These are phyloP conservation scores for Aspergillus fijiensis DNA, from an alignment of 2,329 filamentous ascomycete species.

Conservation along the genomic window DNA sequence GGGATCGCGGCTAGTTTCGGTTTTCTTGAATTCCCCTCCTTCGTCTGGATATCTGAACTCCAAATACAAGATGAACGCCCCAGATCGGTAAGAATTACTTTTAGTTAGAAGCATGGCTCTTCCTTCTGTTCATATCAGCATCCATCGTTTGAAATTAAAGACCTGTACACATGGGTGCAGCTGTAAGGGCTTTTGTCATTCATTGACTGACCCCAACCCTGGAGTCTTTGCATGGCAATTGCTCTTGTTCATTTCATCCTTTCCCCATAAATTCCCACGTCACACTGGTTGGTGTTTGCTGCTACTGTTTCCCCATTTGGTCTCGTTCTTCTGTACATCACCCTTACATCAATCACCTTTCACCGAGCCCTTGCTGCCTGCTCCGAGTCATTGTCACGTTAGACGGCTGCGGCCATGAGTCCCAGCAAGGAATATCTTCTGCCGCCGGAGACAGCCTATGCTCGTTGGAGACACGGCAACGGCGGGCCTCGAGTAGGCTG, in stretches of 20 bases:
- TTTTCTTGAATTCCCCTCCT: background rate
- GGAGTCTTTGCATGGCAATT: background rate
- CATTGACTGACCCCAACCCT: too few relatives aligned
- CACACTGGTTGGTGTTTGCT: background rate
- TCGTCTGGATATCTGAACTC: conserved; percentile 1
- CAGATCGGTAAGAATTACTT: conserved; percentile 40
- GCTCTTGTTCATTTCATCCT: background rate
- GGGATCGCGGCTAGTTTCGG: conserved; percentile 1
- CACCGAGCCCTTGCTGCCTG: background rate
- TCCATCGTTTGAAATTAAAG: background rate
- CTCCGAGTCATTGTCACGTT: background rate
- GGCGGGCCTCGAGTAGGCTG: conserved; percentile 15
- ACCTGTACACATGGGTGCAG: background rate
- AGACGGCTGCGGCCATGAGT: conserved; percentile 8
- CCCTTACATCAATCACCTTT: background rate
- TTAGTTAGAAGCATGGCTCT: background rate
- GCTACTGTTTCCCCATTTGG: background rate
- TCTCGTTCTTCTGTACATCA: background rate
- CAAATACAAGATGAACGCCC: conserved; percentile 49
- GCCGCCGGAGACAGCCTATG: conserved; percentile 19
- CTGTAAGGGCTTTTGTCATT: background rate
- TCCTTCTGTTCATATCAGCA: background rate
- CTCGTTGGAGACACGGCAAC: conserved; percentile 14
- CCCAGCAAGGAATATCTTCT: conserved; percentile 19
- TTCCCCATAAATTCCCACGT: background rate